These are phyloP conservation scores for Meyerozyma elateridarum DNA, from an alignment of 1,139 yeast species.

Conservation along the genomic window DNA sequence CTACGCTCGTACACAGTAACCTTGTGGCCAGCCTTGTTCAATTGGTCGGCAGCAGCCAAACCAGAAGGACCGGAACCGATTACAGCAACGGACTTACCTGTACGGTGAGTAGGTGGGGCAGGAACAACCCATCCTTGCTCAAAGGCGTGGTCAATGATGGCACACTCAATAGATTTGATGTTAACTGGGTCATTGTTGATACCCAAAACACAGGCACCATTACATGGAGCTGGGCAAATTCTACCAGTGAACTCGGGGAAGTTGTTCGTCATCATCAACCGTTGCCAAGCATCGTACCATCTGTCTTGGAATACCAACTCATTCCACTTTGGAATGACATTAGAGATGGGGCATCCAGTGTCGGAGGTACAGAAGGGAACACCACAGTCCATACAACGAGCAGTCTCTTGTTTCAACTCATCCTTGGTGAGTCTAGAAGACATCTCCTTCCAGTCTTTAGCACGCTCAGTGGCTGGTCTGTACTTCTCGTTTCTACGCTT, in stretches of 20 bases:
- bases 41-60: conserved; percentile 92
- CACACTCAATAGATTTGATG: conserved; percentile 92
- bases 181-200: conserved; percentile 95
- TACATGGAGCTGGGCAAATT: conserved; percentile 99
- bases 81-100: conserved; percentile 81
- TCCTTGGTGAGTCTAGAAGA: conserved; percentile 77
- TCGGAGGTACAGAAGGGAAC: conserved; percentile 98
- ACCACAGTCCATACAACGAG: conserved; percentile 99
- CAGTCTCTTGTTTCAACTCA: conserved; percentile 86
- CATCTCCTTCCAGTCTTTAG: conserved; percentile 91
- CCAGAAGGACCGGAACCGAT: conserved; percentile 98
- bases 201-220: conserved; percentile 96
- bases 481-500: conserved; percentile 84
- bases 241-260: conserved; percentile 98
- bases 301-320: conserved; percentile 92
- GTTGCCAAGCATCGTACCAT: conserved; percentile 91
- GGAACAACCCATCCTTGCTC: conserved; percentile 97
- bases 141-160: conserved; percentile 93
- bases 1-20: conserved; percentile 92
- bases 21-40: conserved; percentile 90
- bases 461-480: conserved; percentile 71
- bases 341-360: conserved; percentile 96
- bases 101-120: conserved; percentile 68
- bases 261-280: conserved; percentile 92
- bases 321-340: conserved; percentile 96